Evolutionary conservation across 441 rosid species (phyloP).

Genomic region (Manihot esculenta): DNA sequence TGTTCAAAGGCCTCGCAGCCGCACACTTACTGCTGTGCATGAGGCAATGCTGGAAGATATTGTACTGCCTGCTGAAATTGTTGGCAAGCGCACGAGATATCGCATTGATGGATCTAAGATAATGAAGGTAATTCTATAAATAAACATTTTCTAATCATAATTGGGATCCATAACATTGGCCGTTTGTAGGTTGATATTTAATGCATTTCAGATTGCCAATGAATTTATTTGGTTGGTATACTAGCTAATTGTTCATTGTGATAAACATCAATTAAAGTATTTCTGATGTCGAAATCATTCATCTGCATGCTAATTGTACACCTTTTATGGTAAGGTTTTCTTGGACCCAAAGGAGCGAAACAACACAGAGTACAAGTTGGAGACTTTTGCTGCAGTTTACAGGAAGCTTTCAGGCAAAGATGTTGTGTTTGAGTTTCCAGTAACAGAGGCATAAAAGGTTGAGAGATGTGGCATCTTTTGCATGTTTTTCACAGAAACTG

Average conservation of each 20-base stretch:
- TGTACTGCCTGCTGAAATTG: conserved; percentile 85
- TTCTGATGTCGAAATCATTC: too few species aligned
- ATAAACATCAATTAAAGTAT: too few species aligned
- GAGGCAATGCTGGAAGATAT: conserved; percentile 84
- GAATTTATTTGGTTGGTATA: background rate
- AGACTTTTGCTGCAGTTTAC: background rate
- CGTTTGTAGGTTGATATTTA: too few species aligned
- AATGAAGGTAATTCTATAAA: conserved; percentile 47
- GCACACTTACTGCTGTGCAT: conserved; percentile 78
- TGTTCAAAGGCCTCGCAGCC: conserved; percentile 73
- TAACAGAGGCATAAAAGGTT: conserved; percentile 47
- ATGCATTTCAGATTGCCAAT: background rate
- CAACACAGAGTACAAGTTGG: conserved; percentile 60
- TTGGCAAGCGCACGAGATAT: conserved; percentile 79
- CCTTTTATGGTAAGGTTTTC: conserved; percentile 41
- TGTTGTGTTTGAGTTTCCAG: conserved; percentile 71
- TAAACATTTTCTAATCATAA: background rate
- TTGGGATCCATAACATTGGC: background rate
- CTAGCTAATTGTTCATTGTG: too few species aligned
- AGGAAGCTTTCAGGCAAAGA: conserved; percentile 79
- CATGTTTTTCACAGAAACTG: too few species aligned
- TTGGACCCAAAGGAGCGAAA: conserved; percentile 80
- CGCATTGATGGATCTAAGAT: conserved; percentile 78
- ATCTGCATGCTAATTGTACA: too few species aligned
- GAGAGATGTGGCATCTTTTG: too few species aligned